These are phyloP conservation scores for Poteriospumella lacustris DNA, from an alignment of 108 stramenopile species.

Conservation along the genomic window DNA sequence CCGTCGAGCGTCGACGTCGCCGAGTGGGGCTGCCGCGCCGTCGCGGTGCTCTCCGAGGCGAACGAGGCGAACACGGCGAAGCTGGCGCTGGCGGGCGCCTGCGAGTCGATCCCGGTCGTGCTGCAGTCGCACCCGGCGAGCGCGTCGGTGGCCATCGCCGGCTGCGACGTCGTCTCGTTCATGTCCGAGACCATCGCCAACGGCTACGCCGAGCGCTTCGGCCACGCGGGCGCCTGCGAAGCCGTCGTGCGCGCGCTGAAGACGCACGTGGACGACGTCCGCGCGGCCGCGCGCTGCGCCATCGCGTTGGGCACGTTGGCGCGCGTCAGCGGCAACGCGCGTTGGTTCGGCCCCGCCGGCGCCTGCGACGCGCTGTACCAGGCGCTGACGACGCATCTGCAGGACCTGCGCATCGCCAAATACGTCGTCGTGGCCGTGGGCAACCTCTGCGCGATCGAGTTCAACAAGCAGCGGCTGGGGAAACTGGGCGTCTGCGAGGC, in stretches of 20 bases:
- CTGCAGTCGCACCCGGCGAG: constrained; percentile 10
- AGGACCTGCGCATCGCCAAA: neutral
- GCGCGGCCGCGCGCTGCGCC: neutral
- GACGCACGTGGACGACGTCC: neutral
- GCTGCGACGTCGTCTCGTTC: neutral
- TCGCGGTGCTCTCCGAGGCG: neutral
- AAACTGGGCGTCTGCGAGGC: neutral
- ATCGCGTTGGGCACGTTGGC: neutral
- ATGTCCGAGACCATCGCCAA: neutral
- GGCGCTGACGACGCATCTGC: neutral
- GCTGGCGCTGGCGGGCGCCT: constrained; percentile 5
- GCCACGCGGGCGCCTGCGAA: constrained; percentile 15
- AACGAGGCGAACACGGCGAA: neutral
- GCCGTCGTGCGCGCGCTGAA: neutral
- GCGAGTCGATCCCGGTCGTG: neutral
- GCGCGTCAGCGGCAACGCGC: neutral
- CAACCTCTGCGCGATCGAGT: neutral
- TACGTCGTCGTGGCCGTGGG: neutral
- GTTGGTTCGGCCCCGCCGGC: constrained; percentile 14
- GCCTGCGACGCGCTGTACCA: neutral
- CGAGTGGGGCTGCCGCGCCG: constrained; percentile 12
- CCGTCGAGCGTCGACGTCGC: neutral
- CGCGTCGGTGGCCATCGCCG: neutral
- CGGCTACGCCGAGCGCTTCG: constrained; percentile 1
- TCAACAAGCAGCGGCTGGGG: constrained; percentile 1